A percentile compares a stretch with the other conserved stretches of the same genome.
Evolutionary conservation across 2,329 filamentous ascomycete genomes (phyloP).

Genomic region (Epichloe baconii): DNA sequence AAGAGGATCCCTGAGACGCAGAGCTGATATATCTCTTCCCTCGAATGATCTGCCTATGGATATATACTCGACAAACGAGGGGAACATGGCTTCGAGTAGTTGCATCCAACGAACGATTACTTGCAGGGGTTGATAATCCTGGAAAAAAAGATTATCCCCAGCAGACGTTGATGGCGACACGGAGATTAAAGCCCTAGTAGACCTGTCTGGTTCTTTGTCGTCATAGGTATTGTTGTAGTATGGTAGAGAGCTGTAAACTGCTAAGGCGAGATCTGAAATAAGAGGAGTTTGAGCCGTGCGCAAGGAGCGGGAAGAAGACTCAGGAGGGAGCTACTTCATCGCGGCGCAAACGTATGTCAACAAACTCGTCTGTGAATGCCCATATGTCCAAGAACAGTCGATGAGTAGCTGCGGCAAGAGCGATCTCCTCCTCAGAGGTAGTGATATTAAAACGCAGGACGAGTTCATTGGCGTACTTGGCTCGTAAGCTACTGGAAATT

Average conservation of each 20-base stretch:
- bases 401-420: constrained; percentile 59
- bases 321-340: constrained; percentile 68
- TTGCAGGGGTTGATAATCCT: constrained; percentile 77
- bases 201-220: not conserved
- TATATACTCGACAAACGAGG: constrained; percentile 59
- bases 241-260: constrained; percentile 47
- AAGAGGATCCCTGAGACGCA: constrained; percentile 55
- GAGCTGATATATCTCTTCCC: constrained; percentile 70
- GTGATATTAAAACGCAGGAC: constrained; percentile 79
- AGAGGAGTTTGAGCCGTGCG: constrained; percentile 59
- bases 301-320: constrained; percentile 57
- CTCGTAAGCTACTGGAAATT: constrained; percentile 21
- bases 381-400: constrained; percentile 80
- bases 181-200: constrained; percentile 5
- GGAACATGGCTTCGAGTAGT: constrained; percentile 80
- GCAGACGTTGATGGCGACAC: constrained; percentile 20
- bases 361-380: constrained; percentile 69
- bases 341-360: constrained; percentile 69
- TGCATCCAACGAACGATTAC: constrained; percentile 85
- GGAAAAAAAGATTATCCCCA: constrained; percentile 73
- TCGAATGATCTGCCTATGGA: constrained; percentile 78
- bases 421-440: constrained; percentile 52
- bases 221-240: constrained; percentile 7
- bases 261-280: constrained; percentile 67
- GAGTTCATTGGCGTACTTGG: constrained; percentile 63